A percentile compares a stretch with the other conserved stretches of the same genome.
Evolutionary conservation across 345 rosid species (phyloP).

Genomic region (Jatropha curcas): DNA sequence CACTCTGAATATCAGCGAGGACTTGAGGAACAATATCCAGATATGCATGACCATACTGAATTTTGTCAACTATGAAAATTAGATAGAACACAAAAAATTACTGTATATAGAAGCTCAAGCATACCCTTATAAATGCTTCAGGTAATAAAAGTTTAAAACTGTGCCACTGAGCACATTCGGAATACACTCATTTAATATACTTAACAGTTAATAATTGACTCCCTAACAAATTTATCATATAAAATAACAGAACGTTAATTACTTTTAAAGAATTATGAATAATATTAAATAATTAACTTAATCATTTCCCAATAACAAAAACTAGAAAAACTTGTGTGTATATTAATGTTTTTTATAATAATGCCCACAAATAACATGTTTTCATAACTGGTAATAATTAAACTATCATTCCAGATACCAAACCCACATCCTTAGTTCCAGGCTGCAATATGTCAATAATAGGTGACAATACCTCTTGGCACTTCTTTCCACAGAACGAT

Average conservation of each 20-base stretch:
- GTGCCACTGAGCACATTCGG: too few relatives aligned
- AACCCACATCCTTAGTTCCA: neutral
- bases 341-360: too few relatives aligned
- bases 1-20: neutral
- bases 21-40: neutral
- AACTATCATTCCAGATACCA: neutral
- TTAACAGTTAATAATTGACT: too few relatives aligned
- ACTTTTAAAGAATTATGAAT: neutral
- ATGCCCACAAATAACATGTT: neutral
- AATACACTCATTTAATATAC: too few relatives aligned
- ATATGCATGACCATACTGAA: neutral
- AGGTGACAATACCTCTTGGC: slow-evolving; percentile 66
- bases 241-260: too few relatives aligned
- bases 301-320: too few relatives aligned
- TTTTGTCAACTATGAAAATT: neutral
- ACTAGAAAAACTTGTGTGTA: neutral
- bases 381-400: neutral
- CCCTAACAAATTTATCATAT: too few relatives aligned
- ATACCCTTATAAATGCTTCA: too few relatives aligned
- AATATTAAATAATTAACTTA: too few relatives aligned
- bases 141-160: too few relatives aligned
- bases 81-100: too few relatives aligned
- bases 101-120: neutral
- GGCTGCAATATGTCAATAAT: neutral
- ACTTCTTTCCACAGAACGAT: slow-evolving; percentile 75